Conservation (phyloP, 1,284 basidiomycete species). For the Leccinum pachyderme region DNA sequence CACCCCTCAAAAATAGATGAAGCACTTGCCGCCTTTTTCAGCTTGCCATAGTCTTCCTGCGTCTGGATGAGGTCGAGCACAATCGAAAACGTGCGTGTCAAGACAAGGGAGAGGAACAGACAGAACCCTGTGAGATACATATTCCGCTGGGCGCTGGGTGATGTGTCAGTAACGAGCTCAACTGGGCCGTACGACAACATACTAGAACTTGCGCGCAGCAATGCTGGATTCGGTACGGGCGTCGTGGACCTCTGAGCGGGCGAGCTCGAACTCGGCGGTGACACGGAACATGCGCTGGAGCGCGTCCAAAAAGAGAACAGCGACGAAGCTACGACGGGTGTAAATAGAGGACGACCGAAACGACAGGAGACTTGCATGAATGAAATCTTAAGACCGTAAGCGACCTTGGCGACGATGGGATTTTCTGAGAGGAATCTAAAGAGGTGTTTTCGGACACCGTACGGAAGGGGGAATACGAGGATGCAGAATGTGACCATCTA, state of each 20-base stretch:
- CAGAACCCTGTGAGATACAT: slow-evolving; percentile 92
- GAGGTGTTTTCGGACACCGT: slow-evolving; percentile 66
- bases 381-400: slow-evolving; percentile 86
- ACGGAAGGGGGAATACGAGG: slow-evolving; percentile 76
- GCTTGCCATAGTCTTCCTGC: slow-evolving; percentile 82
- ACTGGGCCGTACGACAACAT: slow-evolving; percentile 31
- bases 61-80: slow-evolving; percentile 87
- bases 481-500: slow-evolving; percentile 74
- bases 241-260: slow-evolving; percentile 64
- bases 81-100: slow-evolving; percentile 91
- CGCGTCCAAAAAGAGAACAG: slow-evolving; percentile 84
- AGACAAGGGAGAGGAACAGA: slow-evolving; percentile 90
- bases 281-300: slow-evolving; percentile 92
- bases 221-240: slow-evolving; percentile 81
- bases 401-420: slow-evolving; percentile 66
- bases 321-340: slow-evolving; percentile 69
- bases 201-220: slow-evolving; percentile 93
- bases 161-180: neutral
- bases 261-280: slow-evolving; percentile 69
- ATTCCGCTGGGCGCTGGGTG: slow-evolving; percentile 70
- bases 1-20: neutral
- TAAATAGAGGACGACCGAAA: neutral
- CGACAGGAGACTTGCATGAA: slow-evolving; percentile 66
- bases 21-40: slow-evolving; percentile 66
- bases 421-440: slow-evolving; percentile 78